Evolutionary conservation across 441 rosid species (phyloP), one percentile per base, ranked within the genome.

Genomic region (Iberis amara): DNA sequence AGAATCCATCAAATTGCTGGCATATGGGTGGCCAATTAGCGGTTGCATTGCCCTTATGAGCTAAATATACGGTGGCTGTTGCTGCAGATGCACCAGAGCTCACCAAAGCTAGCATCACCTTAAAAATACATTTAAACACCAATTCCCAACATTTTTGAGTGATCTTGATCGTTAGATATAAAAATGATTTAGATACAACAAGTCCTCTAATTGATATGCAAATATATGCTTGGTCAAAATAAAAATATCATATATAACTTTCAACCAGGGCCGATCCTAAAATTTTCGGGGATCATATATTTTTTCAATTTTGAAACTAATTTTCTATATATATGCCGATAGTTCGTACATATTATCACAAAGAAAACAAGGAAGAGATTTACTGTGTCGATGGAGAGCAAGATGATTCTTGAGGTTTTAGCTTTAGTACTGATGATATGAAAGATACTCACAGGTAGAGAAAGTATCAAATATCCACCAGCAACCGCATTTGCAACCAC

Each of bases 51-150:
- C 92, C 95, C 46, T 79, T 30, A 64, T 80, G 85, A 54, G 92
- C 92, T 55, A 83, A 55, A 47, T 77, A 76, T 2, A 77, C 86
- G 7, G 78, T 80, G 32, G 82, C 68, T 28, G 83, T 65, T 7
- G 97, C 83, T 12, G 88, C 66, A 1, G 90, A 82, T 28, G 97
- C 94, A n/a, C 88, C 86, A 27, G 74, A 68, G 8, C 78, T 73
- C 36, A 82, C 66, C 37, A 85, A 57, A n/a, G 55, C 71, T 67
- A 86, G 11, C 86, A 79, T 82, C 30, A 72, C 82, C 90, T 84
- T 8, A 8, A 40, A n/a, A 2, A 52, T 2, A 55, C 2, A 47
- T 10, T 6, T 0, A 31, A 6, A 31, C 1, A 31, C 3, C 30
- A 27, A 6, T 27, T 27, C 3, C 6, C 35, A 26, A 18, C 21